Base-by-base conservation (phyloP, 139 green algal genomes). In the Picochlorum sp. region DNA sequence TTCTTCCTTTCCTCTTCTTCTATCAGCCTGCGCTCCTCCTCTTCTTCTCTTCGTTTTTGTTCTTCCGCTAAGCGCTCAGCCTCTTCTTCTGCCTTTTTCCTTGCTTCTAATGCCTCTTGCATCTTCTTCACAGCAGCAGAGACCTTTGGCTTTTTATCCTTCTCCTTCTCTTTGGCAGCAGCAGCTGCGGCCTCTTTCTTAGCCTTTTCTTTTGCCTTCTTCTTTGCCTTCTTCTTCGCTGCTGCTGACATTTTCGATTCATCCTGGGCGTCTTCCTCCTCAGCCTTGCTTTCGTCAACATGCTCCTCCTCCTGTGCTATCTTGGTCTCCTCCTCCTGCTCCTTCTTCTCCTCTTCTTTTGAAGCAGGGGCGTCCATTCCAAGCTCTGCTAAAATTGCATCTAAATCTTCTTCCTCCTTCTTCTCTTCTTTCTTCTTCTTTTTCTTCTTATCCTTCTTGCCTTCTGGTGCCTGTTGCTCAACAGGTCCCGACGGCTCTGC, bases 61-160 rank as follows among this genome's bases (percentile, higher is more conserved):
- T 82, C 68, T 65, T 85, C 73, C 5, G 68, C 77, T 37, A 76
- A 28, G n/a, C 69, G 60, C 26, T 72, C 69, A 10, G 78, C 77
- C 63, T 88, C 86, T 61, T 88, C 87, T 64, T 90, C 85, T 21
- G 69, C 69, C 30, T 65, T 63, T 34, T 80, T 75, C 62, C 80
- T 65, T 6, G 72, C 72, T 65, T 95, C 88, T 49, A 92, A 49
- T 44, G 83, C 75, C 65, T 94, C 85, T 45, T 85, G 75, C 77
- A 94, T 87, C 59, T 71, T 74, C 31, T 77, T 67, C 62, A 92
- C 86, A 24, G 78, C 82, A 16, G 86, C 82, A 16, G 76, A 85
- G 60, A 89, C 74, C 83, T 92, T 90, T 47, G 70, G 74, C 59
- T 72, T 52, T 44, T 62, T 45, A 34, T 30, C 74, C 24, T 60